phyloP scores from a whole-genome alignment of 2,329 filamentous ascomycete species.

The Fusarium liriodendri region DNA sequence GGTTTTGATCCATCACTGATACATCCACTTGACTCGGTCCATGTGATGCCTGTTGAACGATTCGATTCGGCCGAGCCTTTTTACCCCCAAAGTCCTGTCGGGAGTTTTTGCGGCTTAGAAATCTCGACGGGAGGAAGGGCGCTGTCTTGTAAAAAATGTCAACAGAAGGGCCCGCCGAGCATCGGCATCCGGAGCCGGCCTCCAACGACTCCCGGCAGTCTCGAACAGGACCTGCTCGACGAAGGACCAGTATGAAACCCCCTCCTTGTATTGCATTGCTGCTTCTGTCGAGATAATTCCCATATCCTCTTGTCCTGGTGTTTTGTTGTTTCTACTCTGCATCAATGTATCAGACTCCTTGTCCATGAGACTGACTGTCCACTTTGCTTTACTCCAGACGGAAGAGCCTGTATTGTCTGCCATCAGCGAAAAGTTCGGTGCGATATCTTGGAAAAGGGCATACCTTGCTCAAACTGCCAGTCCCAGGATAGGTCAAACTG shows the following conservation, averaged over 20 bases:
- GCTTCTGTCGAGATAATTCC: background rate
- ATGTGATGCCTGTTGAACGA: background rate
- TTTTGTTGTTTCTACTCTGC: background rate
- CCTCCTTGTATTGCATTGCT: background rate
- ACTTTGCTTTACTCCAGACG: constrained; percentile 38
- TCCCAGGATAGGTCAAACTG: constrained; percentile 55
- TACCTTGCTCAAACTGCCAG: constrained; percentile 61
- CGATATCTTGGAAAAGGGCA: constrained; percentile 58
- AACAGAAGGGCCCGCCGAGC: constrained; percentile 2
- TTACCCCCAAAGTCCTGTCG: background rate
- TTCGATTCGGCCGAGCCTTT: background rate
- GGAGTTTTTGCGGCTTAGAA: background rate
- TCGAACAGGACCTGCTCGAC: background rate
- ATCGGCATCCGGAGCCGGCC: constrained; percentile 1
- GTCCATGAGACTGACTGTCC: background rate
- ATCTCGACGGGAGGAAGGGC: background rate
- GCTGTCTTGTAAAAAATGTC: constrained; percentile 15
- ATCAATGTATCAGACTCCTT: background rate
- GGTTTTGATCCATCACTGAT: background rate
- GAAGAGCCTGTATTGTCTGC: constrained; percentile 59
- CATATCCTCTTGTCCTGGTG: background rate
- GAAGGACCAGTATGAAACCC: constrained; percentile 28
- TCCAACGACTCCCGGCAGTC: background rate
- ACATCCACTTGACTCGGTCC: background rate
- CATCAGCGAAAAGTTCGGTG: constrained; percentile 64